Percentiles rank a stretch among this genome's conserved stretches.
Conservation (phyloP, 2,329 filamentous ascomycete species). For the Daldinia eschscholtzii region DNA sequence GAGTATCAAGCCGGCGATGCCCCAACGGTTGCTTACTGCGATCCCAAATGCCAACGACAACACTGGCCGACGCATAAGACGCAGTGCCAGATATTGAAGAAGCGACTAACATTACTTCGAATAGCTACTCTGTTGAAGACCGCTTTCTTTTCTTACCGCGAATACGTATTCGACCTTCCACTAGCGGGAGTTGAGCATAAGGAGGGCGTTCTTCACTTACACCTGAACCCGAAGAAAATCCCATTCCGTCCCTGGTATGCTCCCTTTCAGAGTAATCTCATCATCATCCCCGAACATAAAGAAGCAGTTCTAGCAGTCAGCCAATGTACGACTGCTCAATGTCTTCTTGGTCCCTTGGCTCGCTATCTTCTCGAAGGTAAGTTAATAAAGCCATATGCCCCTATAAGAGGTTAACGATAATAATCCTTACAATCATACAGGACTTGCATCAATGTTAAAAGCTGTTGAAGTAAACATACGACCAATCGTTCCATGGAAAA, state of each 20-base stretch:
- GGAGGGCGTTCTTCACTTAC: constrained; percentile 1
- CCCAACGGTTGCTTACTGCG: constrained; percentile 9
- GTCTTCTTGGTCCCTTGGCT: constrained; percentile 6
- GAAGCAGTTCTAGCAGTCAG: constrained; percentile 5
- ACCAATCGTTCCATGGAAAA: not conserved
- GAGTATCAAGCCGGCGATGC: constrained; percentile 13
- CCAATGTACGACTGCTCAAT: constrained; percentile 15
- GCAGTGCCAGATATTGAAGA: constrained; percentile 7
- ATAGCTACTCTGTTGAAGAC: constrained; percentile 14
- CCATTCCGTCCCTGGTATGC: not conserved
- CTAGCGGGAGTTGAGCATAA: not conserved
- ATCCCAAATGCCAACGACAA: not conserved
- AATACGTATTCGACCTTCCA: not conserved
- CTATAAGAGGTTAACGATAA: not conserved
- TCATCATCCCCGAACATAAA: not conserved
- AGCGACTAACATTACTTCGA: constrained; percentile 2
- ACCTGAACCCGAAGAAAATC: not conserved
- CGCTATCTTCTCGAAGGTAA: constrained; percentile 25
- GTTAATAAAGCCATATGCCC: not conserved
- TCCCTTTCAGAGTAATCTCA: constrained; percentile 11
- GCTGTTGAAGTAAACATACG: not conserved
- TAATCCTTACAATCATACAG: constrained; percentile 8
- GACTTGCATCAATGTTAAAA: not conserved
- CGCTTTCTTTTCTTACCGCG: constrained; percentile 8
- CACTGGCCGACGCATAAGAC: constrained; percentile 13